Evolutionary conservation across 129 eudicot genomes (phyloP), one percentile per base, ranked within the genome.

Genomic region (Tanacetum coccineum): DNA sequence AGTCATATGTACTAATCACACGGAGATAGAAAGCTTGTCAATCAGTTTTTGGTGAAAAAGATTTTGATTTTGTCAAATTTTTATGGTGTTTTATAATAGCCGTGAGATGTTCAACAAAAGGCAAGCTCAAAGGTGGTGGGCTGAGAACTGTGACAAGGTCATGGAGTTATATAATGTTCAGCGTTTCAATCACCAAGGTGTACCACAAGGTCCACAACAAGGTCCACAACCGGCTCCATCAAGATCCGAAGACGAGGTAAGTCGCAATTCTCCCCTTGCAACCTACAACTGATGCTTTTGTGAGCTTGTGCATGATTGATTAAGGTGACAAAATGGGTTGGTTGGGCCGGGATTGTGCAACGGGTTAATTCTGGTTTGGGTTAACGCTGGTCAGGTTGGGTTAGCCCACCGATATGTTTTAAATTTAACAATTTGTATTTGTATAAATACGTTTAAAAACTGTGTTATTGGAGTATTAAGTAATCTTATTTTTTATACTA

Each of bases 41-140:
- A 66, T 56, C 40, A 36, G 22, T 22, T 67, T 22, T 60, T 39
- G 1, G 5, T 51, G 64, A 72, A 44, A 53, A 59, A 50, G 65
- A 48, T 71, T 40, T 52, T 72, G 78, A 61, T 59, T 44, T 5
- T 49, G n/a, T 72, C 12, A 44, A 66, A 52, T 69, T 45, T 64
- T 78, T 19, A 58, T 81, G 76, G 59, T 76, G 70, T 81, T 62
- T 28, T 59, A 36, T 40, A 40, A 64, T 76, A 92, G 98, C 70
- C 98, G 98, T 22, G 98, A 92, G 68, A 85, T 92, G 75, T 92
- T 88, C 74, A 92, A 92, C 87, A 92, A 92, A 75, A 83, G 91
- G 89, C 95, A 92, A 92, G 98, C 98, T 76, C 98, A 92, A 76
- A 80, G 87, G 67, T 92, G 98, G 98, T 92, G 98, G 98, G 85